Evolutionary conservation across 805 yeast species (phyloP), one percentile per base, ranked within the genome.

Genomic region (Ogataea nakhonphanomensis): DNA sequence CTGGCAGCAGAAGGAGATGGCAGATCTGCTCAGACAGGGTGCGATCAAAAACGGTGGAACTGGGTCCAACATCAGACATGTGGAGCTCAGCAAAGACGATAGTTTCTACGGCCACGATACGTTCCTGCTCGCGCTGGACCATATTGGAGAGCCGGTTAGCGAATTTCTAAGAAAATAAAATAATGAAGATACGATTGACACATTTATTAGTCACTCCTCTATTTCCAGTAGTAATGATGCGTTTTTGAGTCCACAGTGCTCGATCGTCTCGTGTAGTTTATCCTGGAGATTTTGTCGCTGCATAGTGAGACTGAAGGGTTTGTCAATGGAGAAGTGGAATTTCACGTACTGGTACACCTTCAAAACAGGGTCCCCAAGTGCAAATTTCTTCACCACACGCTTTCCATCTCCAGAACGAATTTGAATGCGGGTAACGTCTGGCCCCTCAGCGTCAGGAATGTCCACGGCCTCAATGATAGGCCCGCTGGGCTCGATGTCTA

Each of bases 61-160:
- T 27, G 62, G 61, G 32, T 30, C 45, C 9, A 68, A 69, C 30
- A 71, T 83, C 34, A 65, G 67, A 42, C 87, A 88, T 58, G 70
- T 79, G 40, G 96, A 90, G 58, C 69, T 90, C 43, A 79, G 89
- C 30, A 78, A 78, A 43, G 84, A 85, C 35, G 71, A 84, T 25
- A 83, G 95, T 58, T 73, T 82, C 55, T 90, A 77, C 61, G 97
- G 97, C 7, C 97, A 90, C 54, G 96, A 90, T 60, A 89, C 96
- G 0, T 90, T 90, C 59, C 66, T 90, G 47, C 66, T 90, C 42
- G 89, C 87, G 47, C 67, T 84, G 44, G 83, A 83, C 48, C 78
- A 87, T 55, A 80, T 89, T 38, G 96, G 96, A 8, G 76, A 72
- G 2, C 91, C 90, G 6, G 79, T 90, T 15, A 73, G 75, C 51